Percentiles rank a stretch among this genome's conserved stretches.
These are phyloP conservation scores for Balakata baccata DNA, from an alignment of 345 rosid genomes.

Conservation along the genomic window DNA sequence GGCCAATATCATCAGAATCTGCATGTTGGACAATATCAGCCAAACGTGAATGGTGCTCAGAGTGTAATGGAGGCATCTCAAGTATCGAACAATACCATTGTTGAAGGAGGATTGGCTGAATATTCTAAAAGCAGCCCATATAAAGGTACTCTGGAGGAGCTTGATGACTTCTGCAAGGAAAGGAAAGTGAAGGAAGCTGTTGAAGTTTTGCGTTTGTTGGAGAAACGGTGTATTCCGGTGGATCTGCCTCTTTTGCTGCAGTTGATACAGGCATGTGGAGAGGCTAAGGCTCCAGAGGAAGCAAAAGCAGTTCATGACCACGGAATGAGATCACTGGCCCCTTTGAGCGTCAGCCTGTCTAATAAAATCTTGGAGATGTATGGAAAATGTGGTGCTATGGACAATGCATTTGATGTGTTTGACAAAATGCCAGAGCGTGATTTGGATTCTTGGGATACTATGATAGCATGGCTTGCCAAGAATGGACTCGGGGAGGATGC, in stretches of 20 bases:
- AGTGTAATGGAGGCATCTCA: slow-evolving; percentile 7
- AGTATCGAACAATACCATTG: slow-evolving; percentile 6
- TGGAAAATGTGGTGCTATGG: slow-evolving; percentile 49
- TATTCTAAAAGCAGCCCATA: slow-evolving; percentile 21
- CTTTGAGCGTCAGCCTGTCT: slow-evolving; percentile 37
- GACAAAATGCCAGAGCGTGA: slow-evolving; percentile 49
- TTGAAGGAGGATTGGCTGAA: slow-evolving; percentile 24
- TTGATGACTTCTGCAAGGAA: slow-evolving; percentile 52
- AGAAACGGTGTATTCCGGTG: slow-evolving; percentile 35
- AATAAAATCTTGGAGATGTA: slow-evolving; percentile 70
- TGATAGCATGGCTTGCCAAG: slow-evolving; percentile 69
- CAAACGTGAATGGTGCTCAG: slow-evolving; percentile 1
- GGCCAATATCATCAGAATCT: slow-evolving; percentile 19
- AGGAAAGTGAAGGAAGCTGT: slow-evolving; percentile 61
- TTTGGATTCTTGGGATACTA: slow-evolving; percentile 56
- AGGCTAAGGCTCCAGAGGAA: slow-evolving; percentile 54
- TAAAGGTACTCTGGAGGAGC: slow-evolving; percentile 33
- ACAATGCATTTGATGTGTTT: slow-evolving; percentile 49
- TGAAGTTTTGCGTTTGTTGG: slow-evolving; percentile 43
- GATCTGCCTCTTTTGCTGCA: slow-evolving; percentile 44
- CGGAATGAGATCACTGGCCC: slow-evolving; percentile 29
- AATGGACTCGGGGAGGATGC: slow-evolving; percentile 80
- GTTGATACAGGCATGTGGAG: slow-evolving; percentile 60
- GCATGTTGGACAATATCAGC: slow-evolving; percentile 17
- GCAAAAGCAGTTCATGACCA: slow-evolving; percentile 56